Conservation (phyloP, 1,139 yeast genomes). For the Yamadazyma songkhlaensis region DNA sequence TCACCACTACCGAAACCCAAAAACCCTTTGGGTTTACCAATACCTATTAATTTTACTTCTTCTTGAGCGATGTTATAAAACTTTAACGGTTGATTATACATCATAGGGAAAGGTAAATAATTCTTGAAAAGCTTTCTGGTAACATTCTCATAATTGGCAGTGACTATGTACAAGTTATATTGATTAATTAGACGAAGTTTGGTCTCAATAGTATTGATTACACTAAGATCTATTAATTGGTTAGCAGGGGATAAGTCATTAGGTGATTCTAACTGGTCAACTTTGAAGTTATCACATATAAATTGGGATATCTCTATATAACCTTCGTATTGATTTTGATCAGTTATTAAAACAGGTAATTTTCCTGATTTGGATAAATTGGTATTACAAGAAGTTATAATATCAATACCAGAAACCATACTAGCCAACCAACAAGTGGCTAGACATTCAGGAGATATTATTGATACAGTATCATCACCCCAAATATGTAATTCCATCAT, state of each 20-base stretch:
- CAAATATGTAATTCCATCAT: slow-evolving; percentile 52
- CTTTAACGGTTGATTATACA: slow-evolving; percentile 70
- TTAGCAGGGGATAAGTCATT: not conserved
- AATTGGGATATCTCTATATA: slow-evolving; percentile 42
- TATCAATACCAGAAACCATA: slow-evolving; percentile 14
- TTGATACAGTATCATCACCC: slow-evolving; percentile 43
- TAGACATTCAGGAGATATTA: slow-evolving; percentile 39
- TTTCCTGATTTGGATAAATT: slow-evolving; percentile 49
- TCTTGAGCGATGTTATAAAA: slow-evolving; percentile 49
- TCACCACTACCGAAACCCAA: slow-evolving; percentile 10
- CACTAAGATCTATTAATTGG: slow-evolving; percentile 22
- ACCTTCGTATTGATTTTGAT: slow-evolving; percentile 36
- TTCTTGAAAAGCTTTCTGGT: slow-evolving; percentile 59
- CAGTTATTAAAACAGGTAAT: slow-evolving; percentile 53
- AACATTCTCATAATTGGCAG: slow-evolving; percentile 60
- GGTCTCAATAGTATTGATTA: slow-evolving; percentile 33
- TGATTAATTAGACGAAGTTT: slow-evolving; percentile 50
- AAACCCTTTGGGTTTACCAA: slow-evolving; percentile 31
- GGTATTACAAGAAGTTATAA: slow-evolving; percentile 60
- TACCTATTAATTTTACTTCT: slow-evolving; percentile 40
- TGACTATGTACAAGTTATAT: slow-evolving; percentile 60
- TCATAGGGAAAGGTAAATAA: slow-evolving; percentile 79
- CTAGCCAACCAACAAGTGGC: slow-evolving; percentile 36
- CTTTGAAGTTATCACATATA: slow-evolving; percentile 1
- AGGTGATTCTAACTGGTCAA: not conserved